Conservation (phyloP, 345 rosid species). For the Euphorbia pulcherrima region DNA sequence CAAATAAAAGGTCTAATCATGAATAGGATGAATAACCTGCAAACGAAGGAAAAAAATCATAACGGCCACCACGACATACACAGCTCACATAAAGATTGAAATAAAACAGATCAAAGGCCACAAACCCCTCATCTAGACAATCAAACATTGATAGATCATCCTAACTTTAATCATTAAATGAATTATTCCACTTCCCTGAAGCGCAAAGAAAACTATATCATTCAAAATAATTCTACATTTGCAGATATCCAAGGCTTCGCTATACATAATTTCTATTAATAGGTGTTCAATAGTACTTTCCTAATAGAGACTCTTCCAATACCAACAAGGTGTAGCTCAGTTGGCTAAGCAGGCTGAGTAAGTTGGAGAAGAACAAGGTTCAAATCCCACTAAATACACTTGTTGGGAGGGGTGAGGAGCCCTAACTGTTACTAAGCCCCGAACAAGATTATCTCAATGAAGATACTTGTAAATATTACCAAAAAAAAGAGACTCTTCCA, state of each 20-base stretch:
- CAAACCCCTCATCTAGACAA: background rate
- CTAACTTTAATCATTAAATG: background rate
- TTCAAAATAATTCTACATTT: background rate
- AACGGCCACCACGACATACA: background rate
- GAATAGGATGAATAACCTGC: conserved; percentile 67
- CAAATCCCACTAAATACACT: no score
- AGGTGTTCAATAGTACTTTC: background rate
- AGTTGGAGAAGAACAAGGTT: no score
- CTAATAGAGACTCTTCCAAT: background rate
- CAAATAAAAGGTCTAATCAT: conserved; percentile 69
- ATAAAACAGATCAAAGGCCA: background rate
- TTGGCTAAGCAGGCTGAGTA: no score
- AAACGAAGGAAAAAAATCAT: background rate
- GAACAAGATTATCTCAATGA: no score
- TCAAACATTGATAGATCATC: background rate
- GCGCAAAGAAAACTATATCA: background rate
- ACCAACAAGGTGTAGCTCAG: no score
- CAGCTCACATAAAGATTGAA: background rate
- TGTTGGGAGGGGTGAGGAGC: no score
- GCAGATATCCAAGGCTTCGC: background rate
- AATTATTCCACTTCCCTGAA: background rate
- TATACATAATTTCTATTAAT: no score
- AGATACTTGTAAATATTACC: no score
- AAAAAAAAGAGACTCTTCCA: no score
- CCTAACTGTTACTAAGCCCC: no score